Evolutionary conservation across 139 green algal genomes (phyloP), one percentile per base, ranked within the genome.

Genomic region (Coelastrella sp.): DNA sequence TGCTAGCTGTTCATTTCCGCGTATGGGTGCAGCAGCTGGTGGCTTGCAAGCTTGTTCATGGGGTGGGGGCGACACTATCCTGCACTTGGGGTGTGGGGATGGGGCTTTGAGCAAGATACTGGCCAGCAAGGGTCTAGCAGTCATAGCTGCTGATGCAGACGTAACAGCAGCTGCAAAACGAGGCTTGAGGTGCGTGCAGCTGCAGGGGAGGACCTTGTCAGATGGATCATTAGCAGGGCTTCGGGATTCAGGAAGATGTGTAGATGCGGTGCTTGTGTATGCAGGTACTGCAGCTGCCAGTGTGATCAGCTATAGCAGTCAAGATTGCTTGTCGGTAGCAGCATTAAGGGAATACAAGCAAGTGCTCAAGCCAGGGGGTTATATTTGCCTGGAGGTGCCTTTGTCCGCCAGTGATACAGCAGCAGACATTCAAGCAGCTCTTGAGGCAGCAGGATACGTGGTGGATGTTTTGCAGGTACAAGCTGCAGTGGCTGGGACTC

Each of bases 101-200:
- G 93, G 91, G 3, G 90, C 83, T 2, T 79, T 96, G 11, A 95
- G 92, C 32, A 96, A 96, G 90, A 88, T 94, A 79, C 86, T 96
- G 30, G 90, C 91, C n/a, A 93, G 89, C 63, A 86, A 91, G 45
- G 93, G 93, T 8, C 81, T 95, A 74, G 75, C 88, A 60, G 89
- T 90, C 62, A 34, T 89, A 13, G 87, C 81, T 25, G 85, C 84
- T n/a, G 85, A 91, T 45, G 71, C 50, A 13, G 78, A 88, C 41
- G 72, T 89, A 30, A 37, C 69, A 3, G 79, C 80, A 15, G 84
- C 73, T 7, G 40, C 27, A 8, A 75, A 79, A 51, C 78, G 90
- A 1, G 88, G 91, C 11, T 83, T 93, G 51, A 40, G 4, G 0
- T 79, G 71, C 5, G 77, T 85, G 50, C 27, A 74, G 48, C 68